Evolutionary conservation across 140 eudicot species (phyloP), one percentile per base, ranked within the genome.

Genomic region (Senecio squalidus): DNA sequence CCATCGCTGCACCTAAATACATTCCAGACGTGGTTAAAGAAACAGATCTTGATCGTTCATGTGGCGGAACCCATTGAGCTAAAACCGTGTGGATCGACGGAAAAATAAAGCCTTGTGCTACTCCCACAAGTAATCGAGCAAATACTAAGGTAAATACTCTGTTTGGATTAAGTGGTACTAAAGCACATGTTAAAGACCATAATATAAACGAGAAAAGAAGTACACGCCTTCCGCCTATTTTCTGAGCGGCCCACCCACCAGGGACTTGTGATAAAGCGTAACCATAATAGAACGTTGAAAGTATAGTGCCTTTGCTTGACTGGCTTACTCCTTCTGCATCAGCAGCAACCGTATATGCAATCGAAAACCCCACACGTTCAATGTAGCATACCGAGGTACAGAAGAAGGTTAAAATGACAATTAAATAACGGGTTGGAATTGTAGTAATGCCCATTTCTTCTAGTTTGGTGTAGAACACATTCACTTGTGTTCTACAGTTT

Each of bases 31-130:
- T 91, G 6, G 98, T 91, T 17, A 86, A 78, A 5, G 98, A 91
- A 68, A 91, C 95, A 2, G 96, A 91, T 60, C 98, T 81, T 14
- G 98, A 91, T 45, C 98, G 50, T 67, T 91, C 98, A 49, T 91
- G 96, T 16, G 96, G 96, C 1, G 98, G 98, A 14, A 91, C 98
- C 96, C 98, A 91, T 58, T 91, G 98, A 16, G 96, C 98, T 44
- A 91, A 62, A 52, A 91, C 94, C 0, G 98, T 91, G 74, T 91
- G 98, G 24, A 91, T 91, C 24, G 98, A 86, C 15, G 98, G 98
- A 23, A 91, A 91, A 34, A 91, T 86, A 69, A 91, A 86, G 18
- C 98, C 98, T 70, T 91, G 96, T 20, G 98, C 82, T 57, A 91
- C 88, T 13, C 96, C 98, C 9, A 91, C 98, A 2, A 86, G 86